phyloP scores from a whole-genome alignment of 176 grass and related monocot species.

The Rhynchospora pubera region DNA sequence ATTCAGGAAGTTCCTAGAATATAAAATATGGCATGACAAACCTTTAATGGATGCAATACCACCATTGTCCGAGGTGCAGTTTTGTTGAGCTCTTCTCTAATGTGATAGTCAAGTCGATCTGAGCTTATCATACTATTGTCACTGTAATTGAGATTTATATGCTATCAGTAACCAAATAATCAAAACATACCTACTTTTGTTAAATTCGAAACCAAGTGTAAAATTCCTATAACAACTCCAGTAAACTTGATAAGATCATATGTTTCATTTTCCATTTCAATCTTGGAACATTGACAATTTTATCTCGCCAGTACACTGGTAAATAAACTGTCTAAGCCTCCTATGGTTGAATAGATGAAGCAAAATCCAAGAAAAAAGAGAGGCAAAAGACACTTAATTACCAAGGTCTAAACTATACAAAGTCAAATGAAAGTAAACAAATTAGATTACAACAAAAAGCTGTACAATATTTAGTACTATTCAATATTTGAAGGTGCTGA shows the following conservation, averaged over 20 bases:
- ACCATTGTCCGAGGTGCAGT: slow-evolving; percentile 79
- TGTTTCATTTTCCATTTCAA: background rate
- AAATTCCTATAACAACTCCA: background rate
- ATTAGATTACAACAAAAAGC: background rate
- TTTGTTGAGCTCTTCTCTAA: slow-evolving; percentile 98
- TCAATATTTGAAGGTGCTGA: background rate
- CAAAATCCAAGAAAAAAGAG: background rate
- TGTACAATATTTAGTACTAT: background rate
- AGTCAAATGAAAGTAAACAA: background rate
- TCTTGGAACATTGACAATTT: background rate
- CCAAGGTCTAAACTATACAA: background rate
- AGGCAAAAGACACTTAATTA: background rate
- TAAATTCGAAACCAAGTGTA: background rate
- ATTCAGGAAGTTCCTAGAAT: slow-evolving; percentile 16
- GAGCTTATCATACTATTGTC: slow-evolving; percentile 83
- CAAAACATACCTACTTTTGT: background rate
- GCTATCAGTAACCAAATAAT: background rate
- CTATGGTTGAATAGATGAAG: background rate
- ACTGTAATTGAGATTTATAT: slow-evolving; percentile 42
- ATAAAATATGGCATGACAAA: slow-evolving; percentile 22
- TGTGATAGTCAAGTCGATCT: slow-evolving; percentile 85
- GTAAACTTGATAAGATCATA: background rate
- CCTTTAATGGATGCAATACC: slow-evolving; percentile 89
- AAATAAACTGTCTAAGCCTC: background rate
- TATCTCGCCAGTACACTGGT: background rate